A percentile compares a stretch with the other conserved stretches of the same genome.
phyloP scores from a whole-genome alignment of 2,329 filamentous ascomycete species.

The Rachicladosporium sp. region DNA sequence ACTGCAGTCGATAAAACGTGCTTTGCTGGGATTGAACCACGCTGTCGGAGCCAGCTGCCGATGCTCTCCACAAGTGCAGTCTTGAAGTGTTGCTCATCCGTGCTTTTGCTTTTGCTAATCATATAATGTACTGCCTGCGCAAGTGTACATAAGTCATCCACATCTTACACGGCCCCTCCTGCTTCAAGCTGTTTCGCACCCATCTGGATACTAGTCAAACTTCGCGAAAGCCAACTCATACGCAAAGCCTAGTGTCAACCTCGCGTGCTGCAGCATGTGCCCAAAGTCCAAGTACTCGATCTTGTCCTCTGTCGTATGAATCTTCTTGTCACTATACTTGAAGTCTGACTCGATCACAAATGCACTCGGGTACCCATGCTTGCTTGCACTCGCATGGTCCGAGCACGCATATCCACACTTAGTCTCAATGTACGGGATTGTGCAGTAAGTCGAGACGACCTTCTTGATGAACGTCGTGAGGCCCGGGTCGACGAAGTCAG shows the following conservation, averaged over 20 bases:
- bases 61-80: too few species aligned
- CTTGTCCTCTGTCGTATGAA: constrained; percentile 57
- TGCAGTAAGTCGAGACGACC: constrained; percentile 76
- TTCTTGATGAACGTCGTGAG: constrained; percentile 86
- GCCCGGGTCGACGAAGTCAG: constrained; percentile 72
- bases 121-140: constrained; percentile 11
- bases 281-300: constrained; percentile 67
- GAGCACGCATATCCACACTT: constrained; percentile 81
- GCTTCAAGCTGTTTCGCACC: too few species aligned
- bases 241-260: constrained; percentile 68
- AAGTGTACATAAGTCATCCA: too few species aligned
- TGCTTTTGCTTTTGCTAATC: constrained; percentile 14
- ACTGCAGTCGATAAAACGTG: too few species aligned
- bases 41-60: too few species aligned
- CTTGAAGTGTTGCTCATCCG: neutral
- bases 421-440: constrained; percentile 74
- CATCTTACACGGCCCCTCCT: too few species aligned
- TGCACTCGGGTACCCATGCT: constrained; percentile 61
- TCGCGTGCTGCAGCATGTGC: constrained; percentile 85
- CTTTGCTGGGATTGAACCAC: too few species aligned
- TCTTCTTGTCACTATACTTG: constrained; percentile 51
- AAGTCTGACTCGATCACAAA: constrained; percentile 68
- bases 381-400: constrained; percentile 60
- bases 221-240: constrained; percentile 74
- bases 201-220: constrained; percentile 35